Evolutionary conservation across 2,329 filamentous ascomycete genomes (phyloP), one percentile per base, ranked within the genome.

Genomic region (Calonectria pseudoturangicola): DNA sequence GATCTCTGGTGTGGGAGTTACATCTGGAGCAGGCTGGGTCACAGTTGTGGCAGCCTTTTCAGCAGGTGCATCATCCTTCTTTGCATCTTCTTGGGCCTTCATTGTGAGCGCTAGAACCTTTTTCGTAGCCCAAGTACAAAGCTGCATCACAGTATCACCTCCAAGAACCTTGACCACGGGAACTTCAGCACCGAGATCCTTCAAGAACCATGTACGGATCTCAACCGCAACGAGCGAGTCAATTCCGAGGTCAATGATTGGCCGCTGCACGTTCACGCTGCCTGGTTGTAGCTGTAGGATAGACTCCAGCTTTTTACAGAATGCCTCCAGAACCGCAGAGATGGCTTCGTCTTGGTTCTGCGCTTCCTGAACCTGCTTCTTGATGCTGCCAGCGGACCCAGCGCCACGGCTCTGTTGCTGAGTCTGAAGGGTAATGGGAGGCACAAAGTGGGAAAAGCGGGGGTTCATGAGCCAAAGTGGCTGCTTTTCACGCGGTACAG

Each of bases 151-250:
- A 6, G 63, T 71, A 15, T 71, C 69, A 9, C 84, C 85, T 1
- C 79, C 76, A 2, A 81, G 43, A 21, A 82, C 74, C 70, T 87
- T 87, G 4, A 89, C 79, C 0, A 89, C 83, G 0, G 87, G 85
- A 0, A 89, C 81, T 56, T 89, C 85, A 0, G 85, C 79, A 0
- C 84, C 71, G 0, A 89, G 62, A 43, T 85, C 80, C 70, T 87
- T 87, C 21, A 85, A 51, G 73, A 89, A 87, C 88, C 88, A 90
- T 2, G 84, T 80, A 1, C 87, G 84, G 4, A 86, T 85, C 83
- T 79, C 79, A 9, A 82, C 79, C 1, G 81, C 79, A 2, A 81
- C 72, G 9, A 84, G 70, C 0, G 80, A 80, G 66, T 83, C 82
- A 21, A 83, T 73, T 1, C 82, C 81, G 1, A 82, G 70, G 21